Percentiles rank a stretch among this genome's conserved stretches.
These are phyloP conservation scores for Psilocybe subaeruginosa DNA, from an alignment of 768 basidiomycete genomes.

Conservation along the genomic window DNA sequence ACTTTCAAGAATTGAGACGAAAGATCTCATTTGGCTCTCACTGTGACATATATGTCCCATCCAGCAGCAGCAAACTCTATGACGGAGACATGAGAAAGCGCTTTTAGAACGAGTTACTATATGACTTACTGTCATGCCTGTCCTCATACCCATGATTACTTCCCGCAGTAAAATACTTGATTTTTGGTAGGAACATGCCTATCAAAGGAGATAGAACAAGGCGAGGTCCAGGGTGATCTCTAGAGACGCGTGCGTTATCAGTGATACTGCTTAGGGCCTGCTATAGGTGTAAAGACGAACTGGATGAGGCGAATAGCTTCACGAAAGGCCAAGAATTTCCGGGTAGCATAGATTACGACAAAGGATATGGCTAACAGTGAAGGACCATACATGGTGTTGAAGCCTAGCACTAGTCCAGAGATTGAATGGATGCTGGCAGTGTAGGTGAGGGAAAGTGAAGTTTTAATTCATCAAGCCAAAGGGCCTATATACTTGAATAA, in stretches of 20 bases:
- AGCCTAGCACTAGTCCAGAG: no score
- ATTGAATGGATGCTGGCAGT: no score
- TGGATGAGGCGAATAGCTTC: conserved; percentile 27
- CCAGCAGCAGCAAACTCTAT: conserved; percentile 34
- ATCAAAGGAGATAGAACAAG: conserved; percentile 28
- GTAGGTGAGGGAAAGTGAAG: no score
- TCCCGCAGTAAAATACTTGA: conserved; percentile 30
- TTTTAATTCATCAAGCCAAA: no score
- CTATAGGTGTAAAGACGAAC: conserved; percentile 19
- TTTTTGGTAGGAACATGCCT: conserved; percentile 28
- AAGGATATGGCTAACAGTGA: not conserved
- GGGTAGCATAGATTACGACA: not conserved
- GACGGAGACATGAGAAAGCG: not conserved
- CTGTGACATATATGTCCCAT: conserved; percentile 35
- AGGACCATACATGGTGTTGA: no score
- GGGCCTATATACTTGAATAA: no score
- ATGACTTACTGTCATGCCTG: conserved; percentile 30
- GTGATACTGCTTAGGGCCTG: not conserved
- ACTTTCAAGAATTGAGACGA: no score
- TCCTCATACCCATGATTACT: conserved; percentile 29
- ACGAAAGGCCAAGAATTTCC: conserved; percentile 17
- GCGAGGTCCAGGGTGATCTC: conserved; percentile 35
- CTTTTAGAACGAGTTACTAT: not conserved
- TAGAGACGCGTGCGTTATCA: conserved; percentile 3
- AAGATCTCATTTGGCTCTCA: conserved; percentile 10